phyloP scores from a whole-genome alignment of 2,329 filamentous ascomycete species.

The Elsinoe necatrix region DNA sequence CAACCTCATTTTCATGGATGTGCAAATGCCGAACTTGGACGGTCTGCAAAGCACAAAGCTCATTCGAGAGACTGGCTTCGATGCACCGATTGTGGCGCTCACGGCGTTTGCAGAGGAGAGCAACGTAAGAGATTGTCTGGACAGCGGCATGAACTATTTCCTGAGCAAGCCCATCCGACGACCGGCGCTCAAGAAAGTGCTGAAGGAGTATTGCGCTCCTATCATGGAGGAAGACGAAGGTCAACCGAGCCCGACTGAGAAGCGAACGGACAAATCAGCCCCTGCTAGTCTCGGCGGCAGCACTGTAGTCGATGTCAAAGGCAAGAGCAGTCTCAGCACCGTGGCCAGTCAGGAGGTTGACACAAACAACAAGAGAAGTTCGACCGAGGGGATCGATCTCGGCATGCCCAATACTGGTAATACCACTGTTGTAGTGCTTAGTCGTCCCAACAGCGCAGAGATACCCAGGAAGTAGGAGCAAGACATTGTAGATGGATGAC shows the following conservation, averaged over 20 bases:
- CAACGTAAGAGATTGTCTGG: slow-evolving; percentile 58
- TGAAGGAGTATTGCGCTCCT: slow-evolving; percentile 71
- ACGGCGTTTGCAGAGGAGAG: slow-evolving; percentile 87
- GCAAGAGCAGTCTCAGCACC: background rate
- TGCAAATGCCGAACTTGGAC: slow-evolving; percentile 87
- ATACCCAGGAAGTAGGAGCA: background rate
- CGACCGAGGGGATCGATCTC: slow-evolving; percentile 3
- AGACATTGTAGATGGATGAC: background rate
- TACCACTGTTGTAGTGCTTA: slow-evolving; percentile 13
- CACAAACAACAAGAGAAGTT: background rate
- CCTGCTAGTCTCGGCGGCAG: slow-evolving; percentile 4
- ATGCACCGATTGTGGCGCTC: slow-evolving; percentile 78
- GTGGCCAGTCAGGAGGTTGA: background rate
- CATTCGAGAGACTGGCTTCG: slow-evolving; percentile 80
- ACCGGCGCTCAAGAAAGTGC: slow-evolving; percentile 76
- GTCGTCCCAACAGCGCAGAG: slow-evolving; percentile 10
- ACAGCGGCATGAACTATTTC: slow-evolving; percentile 89
- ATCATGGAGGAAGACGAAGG: slow-evolving; percentile 60
- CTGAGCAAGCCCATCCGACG: slow-evolving; percentile 65
- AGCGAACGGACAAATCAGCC: background rate
- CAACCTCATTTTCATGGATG: slow-evolving; percentile 92
- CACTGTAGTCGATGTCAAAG: background rate
- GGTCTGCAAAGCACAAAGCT: slow-evolving; percentile 77
- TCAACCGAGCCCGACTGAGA: slow-evolving; percentile 14
- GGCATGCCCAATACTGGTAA: slow-evolving; percentile 7